Base-by-base conservation (phyloP, 768 basidiomycete species). In the Termitomyces sp. region DNA sequence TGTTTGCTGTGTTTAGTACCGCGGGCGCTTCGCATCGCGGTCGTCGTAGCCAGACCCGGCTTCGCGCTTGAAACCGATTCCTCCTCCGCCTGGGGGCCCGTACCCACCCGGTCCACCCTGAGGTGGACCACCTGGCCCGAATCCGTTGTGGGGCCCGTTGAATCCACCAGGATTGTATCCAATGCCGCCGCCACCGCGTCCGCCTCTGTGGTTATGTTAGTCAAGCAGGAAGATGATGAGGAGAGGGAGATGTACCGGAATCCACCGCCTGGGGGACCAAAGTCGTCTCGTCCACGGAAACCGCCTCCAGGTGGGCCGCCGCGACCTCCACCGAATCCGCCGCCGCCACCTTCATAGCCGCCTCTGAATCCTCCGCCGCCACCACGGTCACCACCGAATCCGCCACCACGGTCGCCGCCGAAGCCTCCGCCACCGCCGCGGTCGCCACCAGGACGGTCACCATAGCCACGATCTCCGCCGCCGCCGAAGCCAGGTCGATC, bases 61-160 rank as follows among this genome's bases (percentile, higher is more conserved):
- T 70, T 88, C 87, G 65, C 91, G 85, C 76, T 92, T 92, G 78
- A 91, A 86, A 70, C 88, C 88, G 73, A 82, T 85, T 57, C 85
- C 85, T 68, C 84, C 83, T 58, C 82, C 83, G 10, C 55, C 42
- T 10, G 60, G 54, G 38, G 60, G 60, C 51, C 82, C 80, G 60
- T 76, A 77, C 57, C 80, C 81, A 46, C 75, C 76, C 32, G 60
- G 61, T 36, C 67, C 69, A 20, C 64, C 65, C 37, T 60, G 63
- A 6, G 69, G 67, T 36, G 65, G 67, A 37, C 48, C 48, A 10
- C 56, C 56, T 38, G 55, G 55, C 43, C 83, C 83, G 68, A 75
- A 84, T 49, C 86, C 86, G 67, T 82, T 81, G 62, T 81, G 74
- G 63, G 74, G 76, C 63, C 77, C 75, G 57, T 84, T 86, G 70